Conservation (phyloP, 495 filamentous ascomycete species). For the Acidiella bohemica region DNA sequence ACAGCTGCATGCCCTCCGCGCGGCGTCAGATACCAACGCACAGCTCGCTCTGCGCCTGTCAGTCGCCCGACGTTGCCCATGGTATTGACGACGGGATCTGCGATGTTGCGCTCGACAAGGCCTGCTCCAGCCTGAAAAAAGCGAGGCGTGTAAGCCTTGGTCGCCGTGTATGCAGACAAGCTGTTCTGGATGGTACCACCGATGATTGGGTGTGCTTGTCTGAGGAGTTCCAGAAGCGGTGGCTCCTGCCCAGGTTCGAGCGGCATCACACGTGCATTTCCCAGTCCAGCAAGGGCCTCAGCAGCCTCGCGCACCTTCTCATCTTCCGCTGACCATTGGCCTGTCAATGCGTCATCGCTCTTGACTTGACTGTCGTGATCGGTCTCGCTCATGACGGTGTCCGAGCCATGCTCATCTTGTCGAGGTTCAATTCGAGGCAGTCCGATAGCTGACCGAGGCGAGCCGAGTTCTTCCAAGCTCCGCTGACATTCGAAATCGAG, state of each 20-base stretch:
- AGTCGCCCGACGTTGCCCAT: constrained; percentile 66
- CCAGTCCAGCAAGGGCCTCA: constrained; percentile 71
- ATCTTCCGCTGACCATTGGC: constrained; percentile 55
- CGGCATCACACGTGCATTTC: constrained; percentile 69
- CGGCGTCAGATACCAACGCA: constrained; percentile 60
- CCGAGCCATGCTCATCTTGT: too few species aligned
- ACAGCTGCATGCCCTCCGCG: constrained; percentile 26
- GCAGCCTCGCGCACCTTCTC: constrained; percentile 67
- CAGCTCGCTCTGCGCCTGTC: constrained; percentile 69
- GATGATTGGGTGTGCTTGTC: constrained; percentile 63
- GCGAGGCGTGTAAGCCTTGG: constrained; percentile 75
- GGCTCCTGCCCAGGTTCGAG: too few species aligned
- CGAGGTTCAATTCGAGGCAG: constrained; percentile 10
- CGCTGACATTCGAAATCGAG: constrained; percentile 7
- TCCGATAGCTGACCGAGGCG: constrained; percentile 5
- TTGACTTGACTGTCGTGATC: constrained; percentile 6
- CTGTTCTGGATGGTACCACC: constrained; percentile 70
- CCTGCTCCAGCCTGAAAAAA: constrained; percentile 67
- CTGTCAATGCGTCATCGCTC: too few species aligned
- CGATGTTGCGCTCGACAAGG: constrained; percentile 71
- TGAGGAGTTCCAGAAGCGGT: constrained; percentile 66
- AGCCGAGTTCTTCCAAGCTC: neutral
- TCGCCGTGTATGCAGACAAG: constrained; percentile 62
- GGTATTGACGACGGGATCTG: constrained; percentile 65
- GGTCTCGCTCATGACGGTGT: constrained; percentile 16